Percentiles rank a stretch among this genome's conserved stretches.
These are phyloP conservation scores for Ceriops tagal DNA, from an alignment of 345 rosid genomes.

Conservation along the genomic window DNA sequence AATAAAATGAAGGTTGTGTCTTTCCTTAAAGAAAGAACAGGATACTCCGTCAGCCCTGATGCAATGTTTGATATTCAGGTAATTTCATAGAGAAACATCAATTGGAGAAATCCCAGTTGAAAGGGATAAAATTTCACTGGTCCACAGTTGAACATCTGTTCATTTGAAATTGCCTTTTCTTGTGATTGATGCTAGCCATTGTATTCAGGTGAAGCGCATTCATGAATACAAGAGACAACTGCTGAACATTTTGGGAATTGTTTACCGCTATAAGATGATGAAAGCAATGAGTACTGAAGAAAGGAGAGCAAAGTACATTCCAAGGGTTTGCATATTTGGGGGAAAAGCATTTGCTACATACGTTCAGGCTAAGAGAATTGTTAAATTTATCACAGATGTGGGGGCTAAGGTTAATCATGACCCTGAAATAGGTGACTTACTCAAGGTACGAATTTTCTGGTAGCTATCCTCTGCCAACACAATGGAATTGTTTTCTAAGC, in stretches of 20 bases:
- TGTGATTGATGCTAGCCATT: neutral
- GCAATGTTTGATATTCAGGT: conserved; percentile 92
- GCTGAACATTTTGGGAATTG: conserved; percentile 42
- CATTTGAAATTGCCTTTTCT: neutral
- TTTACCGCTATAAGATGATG: conserved; percentile 73
- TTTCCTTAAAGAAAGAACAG: conserved; percentile 62
- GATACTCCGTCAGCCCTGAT: conserved; percentile 66
- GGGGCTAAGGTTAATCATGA: conserved; percentile 67
- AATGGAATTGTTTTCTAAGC: neutral
- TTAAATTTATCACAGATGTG: conserved; percentile 70
- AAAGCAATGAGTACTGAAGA: conserved; percentile 65
- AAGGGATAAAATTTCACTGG: neutral
- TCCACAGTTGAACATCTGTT: neutral
- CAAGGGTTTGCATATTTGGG: conserved; percentile 76
- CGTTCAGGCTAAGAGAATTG: conserved; percentile 83
- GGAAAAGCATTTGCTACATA: conserved; percentile 87
- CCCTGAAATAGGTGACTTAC: conserved; percentile 65
- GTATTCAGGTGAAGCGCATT: conserved; percentile 68
- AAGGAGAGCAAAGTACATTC: conserved; percentile 48
- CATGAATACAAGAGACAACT: conserved; percentile 82
- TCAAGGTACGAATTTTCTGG: conserved; percentile 45
- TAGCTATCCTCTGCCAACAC: too few relatives aligned
- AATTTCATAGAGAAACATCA: conserved; percentile 6
- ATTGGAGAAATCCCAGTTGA: neutral
- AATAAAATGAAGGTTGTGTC: conserved; percentile 70